Evolutionary conservation across 805 yeast species (phyloP), one percentile per base, ranked within the genome.

Genomic region (Yarrowia sp.): DNA sequence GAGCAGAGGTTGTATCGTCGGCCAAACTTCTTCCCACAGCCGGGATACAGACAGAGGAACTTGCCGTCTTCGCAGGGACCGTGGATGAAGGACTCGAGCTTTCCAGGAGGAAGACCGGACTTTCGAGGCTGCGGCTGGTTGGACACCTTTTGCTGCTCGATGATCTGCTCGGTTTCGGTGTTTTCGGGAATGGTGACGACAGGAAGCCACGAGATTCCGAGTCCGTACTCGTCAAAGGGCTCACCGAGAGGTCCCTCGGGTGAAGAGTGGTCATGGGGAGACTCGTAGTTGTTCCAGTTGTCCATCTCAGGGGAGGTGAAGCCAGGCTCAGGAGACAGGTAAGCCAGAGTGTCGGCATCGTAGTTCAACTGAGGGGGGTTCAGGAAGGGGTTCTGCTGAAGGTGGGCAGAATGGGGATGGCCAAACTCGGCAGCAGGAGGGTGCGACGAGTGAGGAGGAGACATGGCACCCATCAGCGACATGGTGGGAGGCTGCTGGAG

Each of bases 1-100:
- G 97, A 91, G 71, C 98, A 82, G 12, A 92, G 91, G 75, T 95
- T 95, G 78, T 96, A 96, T 58, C 97, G 83, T 75, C 99, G 83
- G 8, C 92, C 87, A 79, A 95, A 94, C 68, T 84, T 80, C 79
- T 95, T 92, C 10, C 90, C 89, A 79, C 99, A 95, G 68, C 83
- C 83, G 15, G 89, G 85, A 77, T 82, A 94, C 70, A 85, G 82
- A 78, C 99, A 95, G 45, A 87, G 83, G 79, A 84, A 96, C 40
- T 84, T 81, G 70, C 88, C 89, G 61, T 89, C 85, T 40, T 81
- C 85, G 72, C 90, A 89, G 8, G 97, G 92, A 0, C 97, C 97
- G 65, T 83, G 84, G 77, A 94, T 89, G 74, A 89, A 91, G 69
- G 85, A 85, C 76, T 94, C 98, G 52, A 93, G 85, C 59, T 91